Evolutionary conservation across 768 basidiomycete species (phyloP), one percentile per base, ranked within the genome.

Genomic region (Kwoniella botswanensis): DNA sequence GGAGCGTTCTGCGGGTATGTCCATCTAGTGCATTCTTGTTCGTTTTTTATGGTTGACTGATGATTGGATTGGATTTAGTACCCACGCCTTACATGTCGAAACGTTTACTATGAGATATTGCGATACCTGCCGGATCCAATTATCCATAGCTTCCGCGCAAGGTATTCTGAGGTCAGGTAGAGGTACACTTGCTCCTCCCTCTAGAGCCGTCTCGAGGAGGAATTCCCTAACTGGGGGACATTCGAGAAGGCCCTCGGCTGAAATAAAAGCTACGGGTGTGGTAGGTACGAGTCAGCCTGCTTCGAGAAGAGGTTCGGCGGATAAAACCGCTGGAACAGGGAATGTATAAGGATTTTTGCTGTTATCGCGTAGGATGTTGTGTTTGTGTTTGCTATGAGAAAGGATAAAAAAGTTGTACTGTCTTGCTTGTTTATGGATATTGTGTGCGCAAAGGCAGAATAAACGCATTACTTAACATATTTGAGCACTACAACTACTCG

Each of bases 1-100:
- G 82, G 82, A 18, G 68, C 72, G 1, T 83, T 81, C 67, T 83
- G 82, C 79, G 76, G 76, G 65, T 72, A 60, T 68, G 76, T 71
- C 22, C 4, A 60, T 24, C 55, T 18, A 26, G 26, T 53, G 55
- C 54, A 46, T 35, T n/a, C 15, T 24, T 5, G 26, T 0, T 21
- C 15, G 24, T 18, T 22, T 2, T 11, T 64, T 55, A 17, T 68
- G 24, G 26, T 22, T n/a, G 26, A 58, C 29, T 50, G 17, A 54
- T 53, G 24, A 12, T 43, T 12, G 41, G 4, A 18, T 67, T 35
- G 6, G 17, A 11, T 13, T 7, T 52, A 77, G 76, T 15, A 76
- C 79, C 3, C 79, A 80, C 66, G 76, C 76, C 5, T 58, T 77
- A 6, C 70, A 77, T 62, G 79, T 80, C 56, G 79, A 80, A 57